Evolutionary conservation across 2,329 filamentous ascomycete species (phyloP), one percentile per base, ranked within the genome.

Genomic region (Dactylellina leptospora): DNA sequence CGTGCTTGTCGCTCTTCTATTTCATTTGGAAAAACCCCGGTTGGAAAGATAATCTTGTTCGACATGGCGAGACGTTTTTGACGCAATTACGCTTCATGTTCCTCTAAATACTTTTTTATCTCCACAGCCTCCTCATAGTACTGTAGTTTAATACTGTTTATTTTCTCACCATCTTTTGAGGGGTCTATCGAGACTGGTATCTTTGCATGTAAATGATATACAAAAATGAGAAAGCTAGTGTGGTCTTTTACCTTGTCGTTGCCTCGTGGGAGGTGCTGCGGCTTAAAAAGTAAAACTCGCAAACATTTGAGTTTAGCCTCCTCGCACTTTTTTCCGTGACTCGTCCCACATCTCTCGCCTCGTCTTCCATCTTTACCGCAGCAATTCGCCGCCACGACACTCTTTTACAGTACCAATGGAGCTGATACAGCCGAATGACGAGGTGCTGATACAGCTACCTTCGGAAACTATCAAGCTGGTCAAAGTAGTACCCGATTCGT

Each of bases 401-500:
- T 30, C 54, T 16, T 23, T 16, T 4, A 33, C 16, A 25, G n/a
- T 44, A 50, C 47, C 44, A 44, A 82, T 82, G 79, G 82, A 83
- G 74, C 76, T 78, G 60, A 82, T 86, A 59, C 81, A 81, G 61
- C 83, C 84, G 9, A 79, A 84, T 74, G 81, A 82, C 62, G 82
- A 83, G 76, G 80, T 86, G 60, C 83, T 84, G 74, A 78, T 87
- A 66, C 83, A 84, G 63, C 83, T 87, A 25, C 84, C 87, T 11
- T 88, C 85, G 10, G 86, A 86, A 73, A 80, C 83, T 56, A 81
- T 84, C 62, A 86, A 85, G 77, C 81, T 88, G 68, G 78, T 86
- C 61, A 83, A 87, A 75, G 81, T 88, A 74, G 81, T 83, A 61
- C 86, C 87, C 56, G 85, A 89, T 79, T 86, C 85, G 86, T 89